Evolutionary conservation across 371 early-diverging fungal species (phyloP), one percentile per base, ranked within the genome.

Genomic region (Circinella umbellata): DNA sequence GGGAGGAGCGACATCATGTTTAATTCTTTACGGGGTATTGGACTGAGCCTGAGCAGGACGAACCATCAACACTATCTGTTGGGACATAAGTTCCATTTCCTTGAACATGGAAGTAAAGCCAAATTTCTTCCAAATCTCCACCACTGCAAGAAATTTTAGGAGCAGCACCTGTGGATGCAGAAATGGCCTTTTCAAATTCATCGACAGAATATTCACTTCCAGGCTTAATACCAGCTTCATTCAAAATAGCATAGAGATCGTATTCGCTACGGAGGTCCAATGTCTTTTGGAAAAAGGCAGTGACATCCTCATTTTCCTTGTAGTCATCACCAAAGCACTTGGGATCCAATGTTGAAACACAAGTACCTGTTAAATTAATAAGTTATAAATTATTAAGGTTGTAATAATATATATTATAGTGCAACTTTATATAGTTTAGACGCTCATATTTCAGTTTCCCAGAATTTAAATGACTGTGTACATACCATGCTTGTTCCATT

Each of bases 401-500:
- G 27, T 27, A 27, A 27, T 27, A 27, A 27, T 27, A 27, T 27
- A 27, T 27, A 1, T 27, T 27, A 27, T 27, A 1, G 2, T 27
- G 27, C 27, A 27, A 27, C 27, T 27, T 27, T 27, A 27, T 27
- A 27, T 27, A 2, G 27, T 27, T 27, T 27, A 27, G 27, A 27
- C 27, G 0, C 27, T 27, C 27, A 1, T 27, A 27, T 27, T 27
- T 27, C 27, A 27, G 27, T 27, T 27, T 27, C 27, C 27, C 27
- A 27, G 27, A 27, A 27, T 27, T 27, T 27, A 27, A 27, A 27
- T 27, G 27, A 27, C 27, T 27, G 27, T 27, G 15, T 47, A 47
- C 47, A 47, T 77, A 57, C 93, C 94, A 77, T 94, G 94, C 84
- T 94, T 94, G 76, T 78, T 81, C 91, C 92, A 94, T 71, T 94